phyloP scores from a whole-genome alignment of 495 filamentous ascomycete species.

The Endocarpon pusillum region DNA sequence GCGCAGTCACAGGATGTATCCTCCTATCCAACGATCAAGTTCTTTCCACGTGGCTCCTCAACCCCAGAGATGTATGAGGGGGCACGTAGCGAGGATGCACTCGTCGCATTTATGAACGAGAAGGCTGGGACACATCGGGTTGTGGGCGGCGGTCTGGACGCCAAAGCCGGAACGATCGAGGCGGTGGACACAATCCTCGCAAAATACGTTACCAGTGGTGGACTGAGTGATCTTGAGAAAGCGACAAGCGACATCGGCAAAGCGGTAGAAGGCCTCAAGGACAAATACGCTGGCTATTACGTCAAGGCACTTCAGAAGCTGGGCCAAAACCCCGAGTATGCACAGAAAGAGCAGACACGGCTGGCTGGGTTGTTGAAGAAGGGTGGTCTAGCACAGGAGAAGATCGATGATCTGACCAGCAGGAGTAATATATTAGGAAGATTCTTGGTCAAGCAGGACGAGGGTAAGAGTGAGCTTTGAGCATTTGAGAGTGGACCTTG shows the following conservation, averaged over 20 bases:
- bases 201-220: slow-evolving; percentile 42
- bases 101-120: slow-evolving; percentile 71
- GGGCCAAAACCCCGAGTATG: slow-evolving; percentile 55
- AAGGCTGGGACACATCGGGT: slow-evolving; percentile 79
- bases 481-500: no score
- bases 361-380: slow-evolving; percentile 68
- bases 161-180: slow-evolving; percentile 65
- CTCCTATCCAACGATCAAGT: slow-evolving; percentile 94
- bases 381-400: slow-evolving; percentile 68
- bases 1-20: slow-evolving; percentile 62
- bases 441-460: slow-evolving; percentile 37
- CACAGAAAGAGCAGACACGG: slow-evolving; percentile 68
- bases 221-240: slow-evolving; percentile 32
- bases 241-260: slow-evolving; percentile 50
- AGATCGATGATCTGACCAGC: slow-evolving; percentile 73
- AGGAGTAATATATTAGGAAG: slow-evolving; percentile 76
- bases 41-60: slow-evolving; percentile 79
- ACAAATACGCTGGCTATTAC: slow-evolving; percentile 89
- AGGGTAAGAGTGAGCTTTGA: slow-evolving; percentile 56
- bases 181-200: slow-evolving; percentile 55
- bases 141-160: slow-evolving; percentile 65
- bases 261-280: slow-evolving; percentile 46
- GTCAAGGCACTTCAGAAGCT: slow-evolving; percentile 79
- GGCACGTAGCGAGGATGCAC: slow-evolving; percentile 58
- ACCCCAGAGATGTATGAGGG: slow-evolving; percentile 56